Evolutionary conservation across 192 early-diverging fungal genomes (phyloP), one percentile per base, ranked within the genome.

Genomic region (Geranomyces michiganensis): DNA sequence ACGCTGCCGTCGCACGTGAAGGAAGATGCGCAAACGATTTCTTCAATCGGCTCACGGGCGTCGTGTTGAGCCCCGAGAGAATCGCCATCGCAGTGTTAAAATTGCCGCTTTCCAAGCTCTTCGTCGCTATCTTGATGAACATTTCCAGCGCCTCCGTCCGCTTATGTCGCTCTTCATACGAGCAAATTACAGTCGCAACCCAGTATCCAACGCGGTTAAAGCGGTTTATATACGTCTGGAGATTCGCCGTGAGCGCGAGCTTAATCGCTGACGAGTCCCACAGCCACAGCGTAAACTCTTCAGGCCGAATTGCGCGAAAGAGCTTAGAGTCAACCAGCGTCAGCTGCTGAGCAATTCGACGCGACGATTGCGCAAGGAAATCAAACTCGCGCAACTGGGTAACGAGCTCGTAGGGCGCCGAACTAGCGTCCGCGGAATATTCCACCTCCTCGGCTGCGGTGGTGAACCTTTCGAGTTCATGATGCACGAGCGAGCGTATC

Each of bases 21-120:
- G 79, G 67, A 7, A 80, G 41, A 30, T 26, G 62, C 15, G 70
- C 62, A 58, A 74, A 79, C 8, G 76, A 75, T 53, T 68, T 65
- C 53, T 80, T 80, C 51, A 80, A 45, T n/a, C 79, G 62, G 17
- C 41, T 33, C n/a, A 80, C 79, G 0, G 79, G 76, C 0, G 75
- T 56, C 10, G 74, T 80, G 69, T 77, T 80, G 63, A 80, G 55
- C 2, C 79, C 79, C 2, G 79, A 80, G 10, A 75, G 65, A 62
- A 80, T 80, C 12, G 79, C 79, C 79, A 80, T 80, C 14, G 79
- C 73, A 27, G 71, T 71, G 59, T 80, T 80, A 51, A 71, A 80
- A 49, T 80, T 80, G 22, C 67, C 66, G 10, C 63, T n/a, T 32
- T 79, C 75, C 56, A 77, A 22, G 58, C 75, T 73, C 24, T 65